These are phyloP conservation scores for Lodderomyces metapsilosis DNA, from an alignment of 1,139 yeast species.

Conservation along the genomic window DNA sequence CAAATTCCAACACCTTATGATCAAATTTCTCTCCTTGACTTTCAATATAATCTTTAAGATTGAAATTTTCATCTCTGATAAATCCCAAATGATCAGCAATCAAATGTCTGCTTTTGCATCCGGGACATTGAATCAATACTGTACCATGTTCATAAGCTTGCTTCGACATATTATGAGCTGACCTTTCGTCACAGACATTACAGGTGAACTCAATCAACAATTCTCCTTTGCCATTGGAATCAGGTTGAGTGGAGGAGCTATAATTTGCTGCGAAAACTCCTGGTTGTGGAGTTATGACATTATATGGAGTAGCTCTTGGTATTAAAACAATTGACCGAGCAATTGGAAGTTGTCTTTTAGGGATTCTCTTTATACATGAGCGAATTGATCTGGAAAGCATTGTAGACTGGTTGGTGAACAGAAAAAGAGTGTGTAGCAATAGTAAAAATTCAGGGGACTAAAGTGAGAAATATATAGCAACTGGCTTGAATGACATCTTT, in stretches of 20 bases:
- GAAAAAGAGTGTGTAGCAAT: not conserved
- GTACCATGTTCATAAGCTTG: conserved; percentile 90
- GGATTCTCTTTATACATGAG: not conserved
- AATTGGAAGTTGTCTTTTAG: conserved; percentile 1
- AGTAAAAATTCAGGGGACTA: not conserved
- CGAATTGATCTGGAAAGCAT: conserved; percentile 5
- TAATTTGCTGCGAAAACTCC: conserved; percentile 1
- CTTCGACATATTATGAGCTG: conserved; percentile 84
- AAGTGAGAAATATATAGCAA: not conserved
- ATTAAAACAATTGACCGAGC: not conserved
- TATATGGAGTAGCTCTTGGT: not conserved
- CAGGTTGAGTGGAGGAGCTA: conserved; percentile 2
- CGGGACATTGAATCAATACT: conserved; percentile 88
- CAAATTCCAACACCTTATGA: conserved; percentile 64
- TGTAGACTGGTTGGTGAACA: not conserved
- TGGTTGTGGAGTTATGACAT: not conserved
- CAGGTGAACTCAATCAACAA: conserved; percentile 90
- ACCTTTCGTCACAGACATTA: conserved; percentile 79
- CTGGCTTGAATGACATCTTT: not conserved
- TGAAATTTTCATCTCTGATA: conserved; percentile 71
- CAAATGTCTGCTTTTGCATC: conserved; percentile 82
- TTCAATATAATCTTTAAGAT: conserved; percentile 74
- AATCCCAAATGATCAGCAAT: conserved; percentile 91
- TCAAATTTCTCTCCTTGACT: conserved; percentile 76
- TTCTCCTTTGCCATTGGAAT: conserved; percentile 14